A percentile compares a stretch with the other conserved stretches of the same genome.
These are phyloP conservation scores for Plasmodium sp. DNA, from an alignment of 169 alveolate genomes.

Conservation along the genomic window DNA sequence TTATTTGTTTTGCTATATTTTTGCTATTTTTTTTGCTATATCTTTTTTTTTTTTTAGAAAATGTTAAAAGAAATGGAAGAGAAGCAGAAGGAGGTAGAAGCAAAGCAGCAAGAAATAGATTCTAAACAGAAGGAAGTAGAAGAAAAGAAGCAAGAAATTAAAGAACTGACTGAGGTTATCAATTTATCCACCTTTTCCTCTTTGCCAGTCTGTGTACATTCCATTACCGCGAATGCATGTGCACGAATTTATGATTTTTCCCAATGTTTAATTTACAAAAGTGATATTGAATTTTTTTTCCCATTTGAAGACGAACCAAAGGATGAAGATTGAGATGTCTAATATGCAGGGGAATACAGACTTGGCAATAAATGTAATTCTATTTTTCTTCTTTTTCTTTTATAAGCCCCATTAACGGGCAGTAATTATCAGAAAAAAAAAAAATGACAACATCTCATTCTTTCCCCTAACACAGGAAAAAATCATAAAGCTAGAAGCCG, in stretches of 20 bases:
- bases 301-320: slow-evolving; percentile 34
- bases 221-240: neutral
- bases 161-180: slow-evolving; percentile 45
- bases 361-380: slow-evolving; percentile 13
- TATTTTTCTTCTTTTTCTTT: neutral
- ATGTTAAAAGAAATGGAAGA: slow-evolving; percentile 34
- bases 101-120: neutral
- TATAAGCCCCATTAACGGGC: neutral
- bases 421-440: neutral
- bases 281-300: neutral
- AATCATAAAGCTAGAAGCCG: slow-evolving; percentile 64
- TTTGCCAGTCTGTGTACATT: neutral
- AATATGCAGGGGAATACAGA: slow-evolving; percentile 37
- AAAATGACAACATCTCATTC: neutral
- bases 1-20: neutral
- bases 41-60: slow-evolving; percentile 24
- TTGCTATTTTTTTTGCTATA: neutral
- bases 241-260: neutral
- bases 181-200: neutral
- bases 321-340: slow-evolving; percentile 7
- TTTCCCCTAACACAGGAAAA: slow-evolving; percentile 29
- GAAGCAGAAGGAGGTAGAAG: slow-evolving; percentile 5
- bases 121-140: neutral
- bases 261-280: neutral
- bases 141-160: slow-evolving; percentile 28